Percentiles rank a stretch among this genome's conserved stretches.
Conservation (phyloP, 2,329 filamentous ascomycete species). For the Colletotrichum truncatum region DNA sequence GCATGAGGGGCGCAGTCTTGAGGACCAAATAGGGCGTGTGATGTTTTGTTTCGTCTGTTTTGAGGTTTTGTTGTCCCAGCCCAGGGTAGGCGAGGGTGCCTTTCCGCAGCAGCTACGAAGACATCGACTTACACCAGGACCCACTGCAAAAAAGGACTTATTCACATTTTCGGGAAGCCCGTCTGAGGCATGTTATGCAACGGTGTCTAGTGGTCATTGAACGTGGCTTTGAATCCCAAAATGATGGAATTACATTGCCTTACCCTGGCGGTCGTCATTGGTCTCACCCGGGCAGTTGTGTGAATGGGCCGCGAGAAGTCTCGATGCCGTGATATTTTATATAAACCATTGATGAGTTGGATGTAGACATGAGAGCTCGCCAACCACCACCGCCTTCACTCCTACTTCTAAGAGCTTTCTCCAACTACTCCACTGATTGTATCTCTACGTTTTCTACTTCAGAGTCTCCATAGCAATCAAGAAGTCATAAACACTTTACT, state of each 20-base stretch:
- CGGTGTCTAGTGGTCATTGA: background rate
- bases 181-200: slow-evolving; percentile 7
- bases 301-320: background rate
- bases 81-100: background rate
- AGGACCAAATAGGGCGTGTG: background rate
- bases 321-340: background rate
- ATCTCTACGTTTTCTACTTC: background rate
- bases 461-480: background rate
- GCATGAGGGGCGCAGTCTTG: background rate
- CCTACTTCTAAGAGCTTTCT: too few relatives aligned
- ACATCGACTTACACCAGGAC: background rate
- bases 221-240: background rate
- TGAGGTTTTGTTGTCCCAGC: background rate
- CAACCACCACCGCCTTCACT: background rate
- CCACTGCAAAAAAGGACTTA: background rate
- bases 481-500: background rate
- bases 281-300: background rate
- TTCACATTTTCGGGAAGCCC: slow-evolving; percentile 2
- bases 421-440: too few relatives aligned
- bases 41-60: slow-evolving; percentile 6
- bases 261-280: background rate
- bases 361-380: too few relatives aligned
- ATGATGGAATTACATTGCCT: background rate
- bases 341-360: too few relatives aligned
- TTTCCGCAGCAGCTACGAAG: background rate